Evolutionary conservation across 768 basidiomycete genomes (phyloP).

Genomic region (Neoboletus subvelutipes): DNA sequence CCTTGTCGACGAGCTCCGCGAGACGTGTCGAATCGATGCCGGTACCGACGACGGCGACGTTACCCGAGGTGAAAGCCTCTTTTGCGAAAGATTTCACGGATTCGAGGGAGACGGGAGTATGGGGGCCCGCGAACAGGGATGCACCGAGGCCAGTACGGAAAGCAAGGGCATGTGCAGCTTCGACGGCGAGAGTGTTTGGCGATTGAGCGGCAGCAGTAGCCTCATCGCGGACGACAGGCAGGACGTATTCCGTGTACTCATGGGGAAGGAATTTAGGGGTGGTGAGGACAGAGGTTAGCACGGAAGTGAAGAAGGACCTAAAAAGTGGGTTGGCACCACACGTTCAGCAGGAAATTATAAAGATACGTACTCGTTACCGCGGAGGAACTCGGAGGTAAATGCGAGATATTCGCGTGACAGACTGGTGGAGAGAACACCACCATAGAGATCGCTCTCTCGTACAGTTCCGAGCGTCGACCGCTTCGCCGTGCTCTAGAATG

Average conservation of each 20-base stretch:
- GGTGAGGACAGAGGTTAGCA: conserved; percentile 81
- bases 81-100: conserved; percentile 76
- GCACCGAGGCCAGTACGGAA: conserved; percentile 95
- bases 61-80: conserved; percentile 70
- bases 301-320: conserved; percentile 87
- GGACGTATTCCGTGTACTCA: conserved; percentile 73
- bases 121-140: conserved; percentile 80
- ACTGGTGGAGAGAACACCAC: conserved; percentile 83
- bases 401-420: conserved; percentile 89
- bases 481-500: conserved; percentile 71
- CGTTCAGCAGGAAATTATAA: neutral
- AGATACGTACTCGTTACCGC: conserved; percentile 88
- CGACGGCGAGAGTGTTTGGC: conserved; percentile 71
- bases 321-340: neutral
- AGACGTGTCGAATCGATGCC: conserved; percentile 78
- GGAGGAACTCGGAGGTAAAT: conserved; percentile 91
- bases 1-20: conserved; percentile 65
- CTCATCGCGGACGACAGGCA: conserved; percentile 71
- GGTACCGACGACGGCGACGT: conserved; percentile 84
- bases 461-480: conserved; percentile 88
- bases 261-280: conserved; percentile 80
- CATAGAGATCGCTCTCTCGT: conserved; percentile 90
- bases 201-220: conserved; percentile 55
- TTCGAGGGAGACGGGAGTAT: conserved; percentile 57
- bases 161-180: conserved; percentile 84